Evolutionary conservation across 441 rosid genomes (phyloP).

Genomic region (Erysimum cheiri): DNA sequence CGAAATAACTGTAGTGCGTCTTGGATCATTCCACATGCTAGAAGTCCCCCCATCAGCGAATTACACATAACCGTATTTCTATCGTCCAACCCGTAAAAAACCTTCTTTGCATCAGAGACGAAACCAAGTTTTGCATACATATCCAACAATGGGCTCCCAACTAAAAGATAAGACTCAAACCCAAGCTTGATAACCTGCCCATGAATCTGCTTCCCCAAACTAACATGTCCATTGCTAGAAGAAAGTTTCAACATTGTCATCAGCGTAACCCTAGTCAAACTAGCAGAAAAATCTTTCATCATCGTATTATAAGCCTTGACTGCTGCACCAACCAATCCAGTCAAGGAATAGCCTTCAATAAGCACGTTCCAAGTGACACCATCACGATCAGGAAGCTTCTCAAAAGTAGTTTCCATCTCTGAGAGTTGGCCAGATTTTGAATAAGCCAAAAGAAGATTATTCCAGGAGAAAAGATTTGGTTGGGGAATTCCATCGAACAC

Average conservation of each 20-base stretch:
- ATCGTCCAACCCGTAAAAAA: conserved; percentile 58
- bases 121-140: conserved; percentile 80
- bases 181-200: conserved; percentile 77
- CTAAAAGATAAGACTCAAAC: conserved; percentile 64
- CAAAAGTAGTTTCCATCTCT: conserved; percentile 58
- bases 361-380: conserved; percentile 84
- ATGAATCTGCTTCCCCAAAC: conserved; percentile 77
- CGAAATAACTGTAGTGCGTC: conserved; percentile 63
- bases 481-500: conserved; percentile 69
- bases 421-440: conserved; percentile 67
- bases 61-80: conserved; percentile 75
- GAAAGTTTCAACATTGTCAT: conserved; percentile 77
- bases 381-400: conserved; percentile 64
- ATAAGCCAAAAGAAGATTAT: conserved; percentile 79
- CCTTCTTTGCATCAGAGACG: conserved; percentile 65
- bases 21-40: conserved; percentile 71
- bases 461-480: conserved; percentile 80
- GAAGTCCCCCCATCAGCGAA: conserved; percentile 75
- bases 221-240: conserved; percentile 52
- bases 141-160: conserved; percentile 80
- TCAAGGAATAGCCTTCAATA: conserved; percentile 69
- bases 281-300: conserved; percentile 60
- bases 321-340: conserved; percentile 55
- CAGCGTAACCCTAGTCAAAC: conserved; percentile 75
- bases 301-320: conserved; percentile 65